phyloP scores from a whole-genome alignment of 352 stramenopile genomes.

The Globisporangium camurandrum region DNA sequence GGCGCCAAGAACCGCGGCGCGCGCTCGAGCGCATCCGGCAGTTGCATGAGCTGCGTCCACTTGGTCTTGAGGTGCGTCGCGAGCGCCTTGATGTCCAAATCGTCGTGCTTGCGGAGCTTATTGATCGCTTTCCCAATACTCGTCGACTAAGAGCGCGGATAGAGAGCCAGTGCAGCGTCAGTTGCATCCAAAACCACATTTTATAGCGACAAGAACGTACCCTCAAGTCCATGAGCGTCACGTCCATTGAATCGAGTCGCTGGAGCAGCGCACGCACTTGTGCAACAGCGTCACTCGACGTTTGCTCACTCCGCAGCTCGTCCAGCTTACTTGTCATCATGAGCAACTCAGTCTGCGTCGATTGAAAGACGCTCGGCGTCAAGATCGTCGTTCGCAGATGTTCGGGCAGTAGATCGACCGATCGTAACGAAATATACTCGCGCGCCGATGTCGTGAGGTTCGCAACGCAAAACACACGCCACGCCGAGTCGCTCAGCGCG shows the following conservation, averaged over 20 bases:
- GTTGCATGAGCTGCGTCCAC: constrained; percentile 71
- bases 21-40: constrained; percentile 46
- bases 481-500: constrained; percentile 66
- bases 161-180: background rate
- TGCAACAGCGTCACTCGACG: constrained; percentile 11
- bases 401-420: constrained; percentile 76
- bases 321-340: constrained; percentile 59
- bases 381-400: constrained; percentile 75
- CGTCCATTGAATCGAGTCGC: constrained; percentile 56
- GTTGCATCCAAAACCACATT: background rate
- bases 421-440: constrained; percentile 78
- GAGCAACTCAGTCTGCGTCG: constrained; percentile 66
- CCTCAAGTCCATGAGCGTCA: constrained; percentile 74
- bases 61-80: constrained; percentile 61
- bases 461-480: constrained; percentile 63
- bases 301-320: constrained; percentile 32
- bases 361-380: constrained; percentile 73
- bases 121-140: constrained; percentile 83
- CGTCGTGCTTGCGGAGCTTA: constrained; percentile 74
- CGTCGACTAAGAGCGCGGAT: constrained; percentile 36
- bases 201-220: constrained; percentile 19
- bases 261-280: constrained; percentile 65
- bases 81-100: constrained; percentile 34
- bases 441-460: constrained; percentile 76
- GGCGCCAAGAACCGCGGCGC: constrained; percentile 52